A percentile compares a stretch with the other conserved stretches of the same genome.
phyloP scores from a whole-genome alignment of 768 basidiomycete genomes.

The Amanita phalloides region DNA sequence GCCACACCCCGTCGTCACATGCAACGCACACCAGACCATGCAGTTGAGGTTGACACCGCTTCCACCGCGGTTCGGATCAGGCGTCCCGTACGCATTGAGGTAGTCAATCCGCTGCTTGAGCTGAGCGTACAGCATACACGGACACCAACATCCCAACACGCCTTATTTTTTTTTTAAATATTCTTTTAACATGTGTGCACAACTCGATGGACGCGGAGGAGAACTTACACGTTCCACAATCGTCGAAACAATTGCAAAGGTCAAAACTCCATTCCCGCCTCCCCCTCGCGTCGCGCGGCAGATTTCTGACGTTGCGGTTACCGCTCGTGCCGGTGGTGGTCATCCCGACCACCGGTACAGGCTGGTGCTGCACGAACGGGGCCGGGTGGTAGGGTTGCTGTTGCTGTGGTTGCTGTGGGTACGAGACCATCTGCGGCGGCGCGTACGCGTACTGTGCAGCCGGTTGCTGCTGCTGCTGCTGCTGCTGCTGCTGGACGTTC shows the following conservation, averaged over 20 bases:
- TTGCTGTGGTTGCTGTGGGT: background rate
- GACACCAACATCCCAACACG: slow-evolving; percentile 27
- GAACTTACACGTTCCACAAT: slow-evolving; percentile 20
- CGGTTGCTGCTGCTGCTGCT: background rate
- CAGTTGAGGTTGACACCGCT: slow-evolving; percentile 11
- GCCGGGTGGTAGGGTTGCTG: background rate
- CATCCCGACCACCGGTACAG: background rate
- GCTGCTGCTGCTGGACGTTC: background rate
- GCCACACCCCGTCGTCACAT: slow-evolving; percentile 16
- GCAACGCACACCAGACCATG: slow-evolving; percentile 24
- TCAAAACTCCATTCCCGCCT: slow-evolving; percentile 25
- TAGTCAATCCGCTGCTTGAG: slow-evolving; percentile 31
- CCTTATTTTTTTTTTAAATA: slow-evolving; percentile 13
- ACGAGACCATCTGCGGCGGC: too few species aligned
- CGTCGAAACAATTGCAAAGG: slow-evolving; percentile 20
- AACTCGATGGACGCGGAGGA: background rate
- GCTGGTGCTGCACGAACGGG: background rate
- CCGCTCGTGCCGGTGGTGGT: slow-evolving; percentile 12
- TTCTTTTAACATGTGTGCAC: too few species aligned
- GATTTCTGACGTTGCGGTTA: slow-evolving; percentile 25
- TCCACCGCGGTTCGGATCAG: slow-evolving; percentile 26
- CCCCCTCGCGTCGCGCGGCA: slow-evolving; percentile 20
- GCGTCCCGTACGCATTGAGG: slow-evolving; percentile 20
- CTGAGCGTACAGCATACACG: slow-evolving; percentile 29
- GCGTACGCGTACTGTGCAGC: background rate